Evolutionary conservation across 192 early-diverging fungal genomes (phyloP).

Genomic region (Coemansia sp.): DNA sequence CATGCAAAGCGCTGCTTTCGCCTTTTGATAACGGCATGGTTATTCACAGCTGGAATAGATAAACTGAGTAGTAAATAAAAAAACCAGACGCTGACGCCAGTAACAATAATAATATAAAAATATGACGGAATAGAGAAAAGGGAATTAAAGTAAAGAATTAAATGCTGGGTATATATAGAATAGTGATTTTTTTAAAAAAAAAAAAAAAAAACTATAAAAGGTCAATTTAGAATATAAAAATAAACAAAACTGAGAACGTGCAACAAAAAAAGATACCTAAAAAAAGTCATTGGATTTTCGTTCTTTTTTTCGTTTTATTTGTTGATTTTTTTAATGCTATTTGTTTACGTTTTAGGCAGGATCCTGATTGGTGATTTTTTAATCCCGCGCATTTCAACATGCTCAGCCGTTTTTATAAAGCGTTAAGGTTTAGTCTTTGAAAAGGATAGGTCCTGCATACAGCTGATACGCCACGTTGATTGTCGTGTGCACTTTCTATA

Average conservation of each 20-base stretch:
- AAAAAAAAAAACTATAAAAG: neutral
- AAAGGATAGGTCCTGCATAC: too few relatives aligned
- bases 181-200: neutral
- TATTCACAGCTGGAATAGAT: neutral
- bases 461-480: too few relatives aligned
- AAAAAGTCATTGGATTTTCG: neutral
- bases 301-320: neutral
- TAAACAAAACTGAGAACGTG: neutral
- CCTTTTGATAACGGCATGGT: neutral
- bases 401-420: too few relatives aligned
- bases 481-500: too few relatives aligned
- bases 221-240: neutral
- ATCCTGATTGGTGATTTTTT: neutral
- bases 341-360: neutral
- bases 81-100: neutral
- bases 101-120: too few relatives aligned
- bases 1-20: neutral
- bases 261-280: neutral
- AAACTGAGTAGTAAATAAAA: slow-evolving; percentile 19
- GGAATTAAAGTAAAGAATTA: too few relatives aligned
- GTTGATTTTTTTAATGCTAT: neutral
- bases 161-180: too few relatives aligned
- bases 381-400: neutral
- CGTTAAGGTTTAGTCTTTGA: too few relatives aligned
- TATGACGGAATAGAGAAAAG: too few relatives aligned